Base-by-base conservation (phyloP, 257 asterid genomes). In the Marsdenia floribunda region DNA sequence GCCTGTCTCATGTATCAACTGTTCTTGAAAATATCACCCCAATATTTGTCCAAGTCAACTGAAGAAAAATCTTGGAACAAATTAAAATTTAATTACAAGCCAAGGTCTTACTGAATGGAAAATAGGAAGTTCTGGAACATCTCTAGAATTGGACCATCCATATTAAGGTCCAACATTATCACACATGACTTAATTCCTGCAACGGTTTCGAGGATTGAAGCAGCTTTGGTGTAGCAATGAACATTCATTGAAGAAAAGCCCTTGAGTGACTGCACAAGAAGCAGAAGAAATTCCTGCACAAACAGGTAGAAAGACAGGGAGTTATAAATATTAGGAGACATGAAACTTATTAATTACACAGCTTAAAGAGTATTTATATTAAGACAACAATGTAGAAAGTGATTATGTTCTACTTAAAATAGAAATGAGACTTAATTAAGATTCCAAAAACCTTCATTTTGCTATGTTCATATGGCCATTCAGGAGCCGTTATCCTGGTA, bases 381-480 rank as follows among this genome's bases (percentile, higher is more conserved):
- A 66, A 66, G 52, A 66, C 16, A 66, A 66, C n/a, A 66, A 40
- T 38, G 42, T 0, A 18, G 6, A 19, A 66, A 38, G 24, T 66
- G 33, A 0, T 66, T 66, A 66, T 21, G 37, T 38, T 16, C 15
- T 38, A 37, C 42, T 9, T 0, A 66, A 40, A 38, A 3, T 2
- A 49, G 50, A 66, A 66, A 15, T 19, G 5, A 16, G 15, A 66
- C 40, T 15, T 38, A 21, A 66, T 66, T 37, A 40, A 66, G 33
- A 66, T 66, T 66, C 8, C n/a, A 38, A 19, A 66, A 66, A 66
- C 71, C 71, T 66, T 66, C 71, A 66, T 66, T 29, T 33, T 6
- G 9, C 2, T 1, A 0, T 38, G 29, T 14, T 19, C 71, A n/a
- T 66, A 66, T 37, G 71, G 71, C 71, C 71, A 66, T 2, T 35